phyloP scores from a whole-genome alignment of 345 rosid genomes.

The Luvunga scandens region DNA sequence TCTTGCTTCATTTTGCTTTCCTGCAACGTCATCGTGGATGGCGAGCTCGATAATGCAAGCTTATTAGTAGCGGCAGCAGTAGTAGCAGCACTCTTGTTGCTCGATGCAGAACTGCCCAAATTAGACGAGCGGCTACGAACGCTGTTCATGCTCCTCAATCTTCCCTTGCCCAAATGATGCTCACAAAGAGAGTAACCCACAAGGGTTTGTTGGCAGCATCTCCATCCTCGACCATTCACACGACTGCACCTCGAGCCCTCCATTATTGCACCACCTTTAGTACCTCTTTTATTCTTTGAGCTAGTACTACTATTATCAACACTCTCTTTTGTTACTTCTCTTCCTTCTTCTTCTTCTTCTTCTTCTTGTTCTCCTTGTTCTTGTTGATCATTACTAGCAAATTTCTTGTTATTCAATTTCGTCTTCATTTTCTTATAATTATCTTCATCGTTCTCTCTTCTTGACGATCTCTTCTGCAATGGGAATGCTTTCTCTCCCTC shows the following conservation, averaged over 20 bases:
- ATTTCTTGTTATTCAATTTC: conserved; percentile 38
- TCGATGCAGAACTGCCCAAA: conserved; percentile 5
- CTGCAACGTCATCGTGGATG: not conserved
- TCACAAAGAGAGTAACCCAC: conserved; percentile 93
- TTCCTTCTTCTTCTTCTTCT: conserved; percentile 14
- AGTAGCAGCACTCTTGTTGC: not conserved
- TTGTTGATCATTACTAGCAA: conserved; percentile 2
- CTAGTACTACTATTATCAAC: not conserved
- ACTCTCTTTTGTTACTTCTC: conserved; percentile 14
- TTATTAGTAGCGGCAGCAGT: too few species aligned
- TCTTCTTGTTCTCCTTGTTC: not conserved
- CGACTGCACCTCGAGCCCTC: conserved; percentile 95
- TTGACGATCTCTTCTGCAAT: conserved; percentile 54
- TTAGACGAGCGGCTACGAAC: conserved; percentile 34
- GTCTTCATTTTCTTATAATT: conserved; percentile 37
- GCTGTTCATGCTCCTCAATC: conserved; percentile 68
- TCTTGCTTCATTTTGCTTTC: not conserved
- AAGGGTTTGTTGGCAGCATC: conserved; percentile 91
- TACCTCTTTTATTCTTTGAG: conserved; percentile 41
- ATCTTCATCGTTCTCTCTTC: conserved; percentile 11
- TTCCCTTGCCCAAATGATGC: conserved; percentile 95
- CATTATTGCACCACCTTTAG: conserved; percentile 49
- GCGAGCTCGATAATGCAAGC: conserved; percentile 2
- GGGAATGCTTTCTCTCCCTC: conserved; percentile 48
- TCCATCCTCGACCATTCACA: conserved; percentile 96